phyloP scores from a whole-genome alignment of 495 filamentous ascomycete genomes.

The Hyaloscypha bicolor region DNA sequence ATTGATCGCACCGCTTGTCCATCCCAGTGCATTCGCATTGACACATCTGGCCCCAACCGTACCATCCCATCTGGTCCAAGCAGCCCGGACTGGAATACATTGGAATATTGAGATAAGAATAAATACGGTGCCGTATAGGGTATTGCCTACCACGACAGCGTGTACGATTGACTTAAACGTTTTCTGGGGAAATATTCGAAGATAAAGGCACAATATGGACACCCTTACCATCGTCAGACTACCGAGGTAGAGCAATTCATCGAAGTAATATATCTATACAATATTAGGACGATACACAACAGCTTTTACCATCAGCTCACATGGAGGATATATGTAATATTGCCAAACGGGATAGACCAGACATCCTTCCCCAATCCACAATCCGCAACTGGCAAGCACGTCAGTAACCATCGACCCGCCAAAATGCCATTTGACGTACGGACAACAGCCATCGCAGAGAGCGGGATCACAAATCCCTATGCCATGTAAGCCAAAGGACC shows the following conservation, averaged over 20 bases:
- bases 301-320: conserved; percentile 1
- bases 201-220: conserved; percentile 25
- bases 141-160: conserved; percentile 4
- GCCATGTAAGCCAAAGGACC: not conserved
- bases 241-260: conserved; percentile 17
- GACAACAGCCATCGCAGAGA: conserved; percentile 22
- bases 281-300: not conserved
- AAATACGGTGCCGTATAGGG: conserved; percentile 3
- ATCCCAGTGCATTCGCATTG: conserved; percentile 48
- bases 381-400: conserved; percentile 35
- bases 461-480: conserved; percentile 21
- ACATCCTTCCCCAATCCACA: conserved; percentile 48
- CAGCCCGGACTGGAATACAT: conserved; percentile 35
- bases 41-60: conserved; percentile 40
- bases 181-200: conserved; percentile 21
- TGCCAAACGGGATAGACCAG: conserved; percentile 48
- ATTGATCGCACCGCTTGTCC: conserved; percentile 52
- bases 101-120: conserved; percentile 16
- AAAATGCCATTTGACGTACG: conserved; percentile 11
- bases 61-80: conserved; percentile 38
- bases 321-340: conserved; percentile 39
- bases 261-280: conserved; percentile 21
- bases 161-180: not conserved
- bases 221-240: conserved; percentile 16
- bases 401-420: not conserved